Conservation (phyloP, 169 alveolate genomes). For the Plasmodium adleri region DNA sequence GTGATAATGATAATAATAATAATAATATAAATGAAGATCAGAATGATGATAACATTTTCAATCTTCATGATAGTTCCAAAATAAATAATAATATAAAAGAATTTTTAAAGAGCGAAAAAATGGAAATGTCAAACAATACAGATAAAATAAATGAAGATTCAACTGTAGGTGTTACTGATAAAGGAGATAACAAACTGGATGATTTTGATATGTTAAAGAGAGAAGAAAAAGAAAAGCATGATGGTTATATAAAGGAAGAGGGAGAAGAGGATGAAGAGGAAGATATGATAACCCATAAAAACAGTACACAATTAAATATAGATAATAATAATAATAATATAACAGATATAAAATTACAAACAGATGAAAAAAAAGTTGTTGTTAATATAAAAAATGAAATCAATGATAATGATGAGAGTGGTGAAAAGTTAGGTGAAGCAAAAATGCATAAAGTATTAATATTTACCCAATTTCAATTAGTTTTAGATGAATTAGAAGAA, state of each 20-base stretch:
- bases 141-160: conserved; percentile 31
- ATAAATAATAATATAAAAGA: conserved; percentile 62
- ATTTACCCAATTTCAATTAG: conserved; percentile 93
- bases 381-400: conserved; percentile 1
- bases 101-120: conserved; percentile 45
- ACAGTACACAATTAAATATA: neutral
- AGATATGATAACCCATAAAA: conserved; percentile 1
- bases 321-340: conserved; percentile 13
- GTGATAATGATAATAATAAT: neutral
- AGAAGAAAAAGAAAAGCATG: conserved; percentile 1
- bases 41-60: conserved; percentile 35
- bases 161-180: conserved; percentile 47
- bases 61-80: conserved; percentile 24
- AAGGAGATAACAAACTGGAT: conserved; percentile 18
- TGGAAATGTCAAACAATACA: conserved; percentile 13
- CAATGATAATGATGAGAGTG: neutral
- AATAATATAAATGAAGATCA: conserved; percentile 22
- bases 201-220: conserved; percentile 34
- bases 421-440: conserved; percentile 5
- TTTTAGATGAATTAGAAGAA: conserved; percentile 91
- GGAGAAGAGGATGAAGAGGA: conserved; percentile 4
- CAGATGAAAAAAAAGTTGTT: conserved; percentile 5
- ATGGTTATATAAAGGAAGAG: conserved; percentile 6
- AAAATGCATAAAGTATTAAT: conserved; percentile 91
- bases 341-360: neutral